Evolutionary conservation across 2,329 filamentous ascomycete genomes (phyloP).

Genomic region (Penicillium sp.): DNA sequence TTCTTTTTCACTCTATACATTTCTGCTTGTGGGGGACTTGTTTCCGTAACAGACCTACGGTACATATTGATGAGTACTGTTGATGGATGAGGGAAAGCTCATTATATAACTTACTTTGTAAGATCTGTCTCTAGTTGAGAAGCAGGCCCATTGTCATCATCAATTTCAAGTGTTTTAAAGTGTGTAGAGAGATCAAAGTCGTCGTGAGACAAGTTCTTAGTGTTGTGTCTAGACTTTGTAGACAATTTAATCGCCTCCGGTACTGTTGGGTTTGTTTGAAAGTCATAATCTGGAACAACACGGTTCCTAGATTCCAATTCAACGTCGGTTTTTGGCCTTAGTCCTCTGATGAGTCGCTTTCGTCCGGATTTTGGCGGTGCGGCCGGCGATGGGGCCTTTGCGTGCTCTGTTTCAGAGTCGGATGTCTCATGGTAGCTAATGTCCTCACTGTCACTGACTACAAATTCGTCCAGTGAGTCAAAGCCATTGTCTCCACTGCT

Average conservation of each 20-base stretch:
- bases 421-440: conserved; percentile 40
- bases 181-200: conserved; percentile 26
- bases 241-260: conserved; percentile 22
- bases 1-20: neutral
- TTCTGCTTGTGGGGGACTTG: neutral
- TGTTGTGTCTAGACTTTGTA: conserved; percentile 15
- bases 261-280: conserved; percentile 23
- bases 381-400: conserved; percentile 21
- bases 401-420: conserved; percentile 34
- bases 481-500: conserved; percentile 35
- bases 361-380: conserved; percentile 26
- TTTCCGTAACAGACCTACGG: conserved; percentile 10
- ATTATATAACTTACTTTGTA: conserved; percentile 22
- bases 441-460: conserved; percentile 47
- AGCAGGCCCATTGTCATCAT: conserved; percentile 25
- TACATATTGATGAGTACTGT: conserved; percentile 15
- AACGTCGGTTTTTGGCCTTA: conserved; percentile 28
- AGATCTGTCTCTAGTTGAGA: conserved; percentile 22
- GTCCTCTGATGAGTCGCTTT: conserved; percentile 41
- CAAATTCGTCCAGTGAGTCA: conserved; percentile 46
- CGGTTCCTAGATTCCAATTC: conserved; percentile 19
- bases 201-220: conserved; percentile 27
- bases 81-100: neutral
- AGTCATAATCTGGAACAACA: neutral
- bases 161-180: conserved; percentile 24